Base-by-base conservation (phyloP, 2,329 filamentous ascomycete species). In the Coniosporium tulheliwenetii region DNA sequence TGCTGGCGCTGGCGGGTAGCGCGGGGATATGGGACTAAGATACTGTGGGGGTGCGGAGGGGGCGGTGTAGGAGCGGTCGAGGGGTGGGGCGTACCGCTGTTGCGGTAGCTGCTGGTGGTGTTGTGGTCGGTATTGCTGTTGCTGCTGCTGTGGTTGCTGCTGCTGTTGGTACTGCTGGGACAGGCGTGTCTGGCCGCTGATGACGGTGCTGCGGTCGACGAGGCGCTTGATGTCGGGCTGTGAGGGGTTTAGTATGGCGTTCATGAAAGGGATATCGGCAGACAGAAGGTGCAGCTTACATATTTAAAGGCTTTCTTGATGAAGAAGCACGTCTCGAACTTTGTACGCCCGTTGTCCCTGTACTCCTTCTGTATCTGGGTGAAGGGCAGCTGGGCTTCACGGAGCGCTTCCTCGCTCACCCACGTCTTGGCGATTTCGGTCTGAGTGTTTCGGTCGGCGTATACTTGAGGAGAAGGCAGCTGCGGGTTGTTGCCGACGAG, bases 181-280 rank as follows among this genome's bases (percentile, higher is more conserved):
- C 7, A 26, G 19, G 19, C 19, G 19, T 26, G 19, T 53, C 36
- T 52, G 48, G 9, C 57, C 52, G 32, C 55, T 60, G 3, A 61
- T 49, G 15, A 59, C 54, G 3, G 60, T 56, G 2, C 58, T 61
- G n/a, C 57, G 52, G 44, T 61, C 58, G 2, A 61, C 58, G 8
- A 61, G 55, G 5, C 42, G 45, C 33, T 57, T 52, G 26, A 61
- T 47, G 47, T 60, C 50, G 8, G 51, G 5, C 45, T 47, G 36
- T 7, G 36, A n/a, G 12, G 19, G 5, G 19, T 15, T 30, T 2
- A 5, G 8, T n/a, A 7, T 26, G 10, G 9, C 9, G 39, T 26
- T 7, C 19, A 26, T 4, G 19, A 26, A 26, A 26, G 19, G 19
- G 19, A 26, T 26, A 26, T 26, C 14, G 32, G 26, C 8, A 39